Percentiles rank a stretch among this genome's conserved stretches.
Conservation (phyloP, 2,329 filamentous ascomycete species). For the Ophiostoma ulmi region DNA sequence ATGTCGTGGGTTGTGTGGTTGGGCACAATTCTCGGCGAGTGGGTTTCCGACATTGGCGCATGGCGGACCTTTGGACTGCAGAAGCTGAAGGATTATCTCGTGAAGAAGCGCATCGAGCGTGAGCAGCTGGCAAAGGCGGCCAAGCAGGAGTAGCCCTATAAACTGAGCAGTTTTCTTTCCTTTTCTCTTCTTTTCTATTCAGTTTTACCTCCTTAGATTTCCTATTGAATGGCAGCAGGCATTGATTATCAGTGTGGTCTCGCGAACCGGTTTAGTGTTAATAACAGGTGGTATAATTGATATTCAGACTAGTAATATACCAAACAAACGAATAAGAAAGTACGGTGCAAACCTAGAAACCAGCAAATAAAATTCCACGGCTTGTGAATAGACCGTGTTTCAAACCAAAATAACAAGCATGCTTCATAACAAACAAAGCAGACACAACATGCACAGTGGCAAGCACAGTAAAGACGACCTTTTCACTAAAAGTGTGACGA, state of each 20-base stretch:
- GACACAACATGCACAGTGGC: not conserved
- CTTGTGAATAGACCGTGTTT: not conserved
- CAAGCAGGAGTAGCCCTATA: not conserved
- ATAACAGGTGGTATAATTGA: not conserved
- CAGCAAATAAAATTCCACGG: not conserved
- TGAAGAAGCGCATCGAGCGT: slow-evolving; percentile 10
- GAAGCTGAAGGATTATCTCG: slow-evolving; percentile 34
- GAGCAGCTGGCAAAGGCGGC: slow-evolving; percentile 10
- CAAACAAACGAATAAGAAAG: too few species aligned
- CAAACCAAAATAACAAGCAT: not conserved
- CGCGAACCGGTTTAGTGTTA: not conserved
- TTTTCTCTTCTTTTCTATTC: not conserved
- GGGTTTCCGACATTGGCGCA: slow-evolving; percentile 34
- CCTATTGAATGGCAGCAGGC: not conserved
- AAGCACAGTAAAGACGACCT: not conserved
- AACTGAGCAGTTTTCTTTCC: not conserved
- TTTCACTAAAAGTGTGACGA: not conserved
- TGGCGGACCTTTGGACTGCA: slow-evolving; percentile 37
- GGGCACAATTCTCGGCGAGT: slow-evolving; percentile 43
- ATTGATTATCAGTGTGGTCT: not conserved
- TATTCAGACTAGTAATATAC: not conserved
- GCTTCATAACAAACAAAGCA: not conserved
- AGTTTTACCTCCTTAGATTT: not conserved
- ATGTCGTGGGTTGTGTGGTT: slow-evolving; percentile 37
- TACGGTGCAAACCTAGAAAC: not conserved